Evolutionary conservation across 352 stramenopile genomes (phyloP), one percentile per base, ranked within the genome.

Genomic region (Pythium guiyangense): DNA sequence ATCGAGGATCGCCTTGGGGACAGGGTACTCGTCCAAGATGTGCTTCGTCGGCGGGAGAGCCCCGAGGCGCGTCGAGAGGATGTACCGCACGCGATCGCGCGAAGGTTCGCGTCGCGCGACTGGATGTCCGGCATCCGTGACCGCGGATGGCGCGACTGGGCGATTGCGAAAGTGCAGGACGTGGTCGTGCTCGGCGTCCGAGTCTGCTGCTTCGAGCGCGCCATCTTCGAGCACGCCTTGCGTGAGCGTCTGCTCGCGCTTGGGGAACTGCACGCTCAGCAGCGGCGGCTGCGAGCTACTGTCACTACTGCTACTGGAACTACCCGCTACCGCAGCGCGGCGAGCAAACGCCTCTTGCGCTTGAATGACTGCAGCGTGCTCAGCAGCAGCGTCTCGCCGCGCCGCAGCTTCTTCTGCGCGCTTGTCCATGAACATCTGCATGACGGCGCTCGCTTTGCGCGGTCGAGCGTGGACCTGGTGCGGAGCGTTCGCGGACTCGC

Each of bases 11-110:
- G 83, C 79, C 47, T 86, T 87, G 1, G 79, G 79, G 46, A 89
- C 85, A 20, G 74, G 74, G 54, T 89, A 87, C 52, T 89, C 76
- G 22, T 87, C 77, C n/a, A 89, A 54, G 39, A 87, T 89, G 40
- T 70, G 69, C 58, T 84, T 84, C 0, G 73, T 86, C 17, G 79
- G 79, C 4, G 76, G 76, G 12, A 86, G 31, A 3, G 66, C 72
- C 3, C 75, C 74, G 3, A 86, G 59, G 1, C 73, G 68, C 51
- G 72, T 82, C 12, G 76, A 85, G 73, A 83, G 85, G 61, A 92
- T 86, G 67, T 92, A 90, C 1, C 82, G 75, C 11, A 89, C 73
- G 0, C 79, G 72, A 25, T 76, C 67, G 0, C 70, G 65, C 15
- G 67, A 58, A 4, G 56, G 45, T 2, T 81, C 66, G 0, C 81